Evolutionary conservation across 2,329 filamentous ascomycete genomes (phyloP), one percentile per base, ranked within the genome.

Genomic region (Berkeleyomyces rouxiae): DNA sequence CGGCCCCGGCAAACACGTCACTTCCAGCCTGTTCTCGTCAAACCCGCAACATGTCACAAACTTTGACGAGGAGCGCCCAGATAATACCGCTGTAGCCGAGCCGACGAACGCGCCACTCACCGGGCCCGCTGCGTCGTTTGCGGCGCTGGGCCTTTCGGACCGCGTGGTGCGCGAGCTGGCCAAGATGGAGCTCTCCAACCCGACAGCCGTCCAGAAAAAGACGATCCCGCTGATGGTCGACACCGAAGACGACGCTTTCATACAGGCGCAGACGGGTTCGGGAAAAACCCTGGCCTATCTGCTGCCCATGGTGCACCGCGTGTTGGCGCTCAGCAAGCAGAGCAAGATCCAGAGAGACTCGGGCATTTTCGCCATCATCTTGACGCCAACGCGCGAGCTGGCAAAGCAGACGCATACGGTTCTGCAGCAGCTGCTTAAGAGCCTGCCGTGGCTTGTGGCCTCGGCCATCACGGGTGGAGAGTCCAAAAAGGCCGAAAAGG

Each of bases 261-360:
- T 99, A 42, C 93, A 97, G 72, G 95, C 93, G 2, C 87, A 99
- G 75, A 99, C 93, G 0, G 93, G 93, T 68, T 99, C 93, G 0
- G 93, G 93, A 74, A 99, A 99, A 76, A 99, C 93, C 0, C 76
- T 99, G 65, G 89, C 93, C n/a, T 99, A 99, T 71, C 79, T 99
- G 3, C 76, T 99, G 5, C 93, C 93, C 1, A 87, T 99, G 57
- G 84, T 99, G 31, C 89, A 99, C 71, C 82, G 90, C 33, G 86
- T 99, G 23, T 82, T 96, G 73, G 80, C 84, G 11, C 79, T 97
- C 39, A 85, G 88, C 78, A 75, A 79, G 69, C 75, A 69, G n/a
- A 72, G 71, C 37, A 77, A 80, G 68, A 82, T 96, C 55, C 85
- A 90, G 69, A 81, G 93, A 67, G 85, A 92, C 68, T 95, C 90